Conservation (phyloP, 352 stramenopile species). For the Phytophthora multivora region DNA sequence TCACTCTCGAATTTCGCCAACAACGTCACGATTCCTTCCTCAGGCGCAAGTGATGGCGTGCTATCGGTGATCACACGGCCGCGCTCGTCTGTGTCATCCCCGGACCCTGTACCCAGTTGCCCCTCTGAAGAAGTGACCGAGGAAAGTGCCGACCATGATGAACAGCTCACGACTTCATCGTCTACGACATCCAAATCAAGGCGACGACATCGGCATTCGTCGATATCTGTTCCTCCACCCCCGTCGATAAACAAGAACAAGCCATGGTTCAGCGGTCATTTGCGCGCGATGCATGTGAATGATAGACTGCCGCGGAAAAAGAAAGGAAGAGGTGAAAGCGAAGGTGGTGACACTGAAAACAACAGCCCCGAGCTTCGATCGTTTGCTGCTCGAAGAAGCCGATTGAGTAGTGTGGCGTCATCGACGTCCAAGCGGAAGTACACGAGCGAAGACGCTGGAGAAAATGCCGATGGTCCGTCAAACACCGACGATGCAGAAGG, state of each 20-base stretch:
- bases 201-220: conserved; percentile 26
- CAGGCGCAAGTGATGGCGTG: conserved; percentile 14
- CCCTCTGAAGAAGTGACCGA: conserved; percentile 30
- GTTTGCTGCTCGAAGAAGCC: conserved; percentile 10
- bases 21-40: conserved; percentile 7
- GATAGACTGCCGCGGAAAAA: conserved; percentile 64
- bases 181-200: conserved; percentile 22
- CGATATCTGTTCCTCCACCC: conserved; percentile 30
- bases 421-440: conserved; percentile 21
- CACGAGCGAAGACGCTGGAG: conserved; percentile 30
- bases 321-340: conserved; percentile 37
- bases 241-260: conserved; percentile 38
- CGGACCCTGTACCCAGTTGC: conserved; percentile 13
- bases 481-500: conserved; percentile 14
- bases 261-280: conserved; percentile 73
- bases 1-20: conserved; percentile 12
- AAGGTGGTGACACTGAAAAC: conserved; percentile 28
- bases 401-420: conserved; percentile 29
- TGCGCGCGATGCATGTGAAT: conserved; percentile 71
- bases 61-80: conserved; percentile 10
- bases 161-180: conserved; percentile 6
- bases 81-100: conserved; percentile 31
- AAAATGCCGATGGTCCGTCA: conserved; percentile 8
- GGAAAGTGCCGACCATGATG: conserved; percentile 28
- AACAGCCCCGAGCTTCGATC: conserved; percentile 26